phyloP scores from a whole-genome alignment of 345 rosid genomes.

The Melaleuca alternifolia region DNA sequence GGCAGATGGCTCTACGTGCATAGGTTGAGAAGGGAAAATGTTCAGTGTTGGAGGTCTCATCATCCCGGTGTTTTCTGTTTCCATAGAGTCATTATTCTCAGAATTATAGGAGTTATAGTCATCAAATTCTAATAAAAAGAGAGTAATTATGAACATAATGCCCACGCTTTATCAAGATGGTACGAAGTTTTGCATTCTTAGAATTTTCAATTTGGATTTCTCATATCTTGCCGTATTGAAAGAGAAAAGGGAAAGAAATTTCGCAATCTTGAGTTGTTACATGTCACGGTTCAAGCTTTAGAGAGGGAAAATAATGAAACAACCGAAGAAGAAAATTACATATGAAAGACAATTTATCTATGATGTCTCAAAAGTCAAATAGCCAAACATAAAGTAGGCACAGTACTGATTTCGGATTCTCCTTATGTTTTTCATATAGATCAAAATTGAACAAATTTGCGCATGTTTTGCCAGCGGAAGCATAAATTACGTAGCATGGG shows the following conservation, averaged over 20 bases:
- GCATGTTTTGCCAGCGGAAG: not conserved
- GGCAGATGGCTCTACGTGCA: slow-evolving; percentile 65
- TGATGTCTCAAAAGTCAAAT: not conserved
- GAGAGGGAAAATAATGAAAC: not conserved
- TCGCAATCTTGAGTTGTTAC: not conserved
- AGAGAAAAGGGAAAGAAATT: slow-evolving; percentile 1
- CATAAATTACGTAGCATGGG: not conserved
- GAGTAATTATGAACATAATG: not conserved
- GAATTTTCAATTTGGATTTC: not conserved
- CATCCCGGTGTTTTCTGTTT: slow-evolving; percentile 7
- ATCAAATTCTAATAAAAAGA: not conserved
- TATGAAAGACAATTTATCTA: not conserved
- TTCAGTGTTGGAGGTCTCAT: slow-evolving; percentile 95
- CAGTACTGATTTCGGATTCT: not conserved
- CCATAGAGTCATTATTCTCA: not conserved
- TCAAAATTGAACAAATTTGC: not conserved
- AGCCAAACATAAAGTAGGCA: not conserved
- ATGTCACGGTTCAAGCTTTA: not conserved
- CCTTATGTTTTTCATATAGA: not conserved
- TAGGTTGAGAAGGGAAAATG: slow-evolving; percentile 97
- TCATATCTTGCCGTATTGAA: not conserved
- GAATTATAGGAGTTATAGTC: not conserved
- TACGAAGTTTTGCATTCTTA: not conserved
- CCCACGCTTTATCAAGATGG: not conserved
- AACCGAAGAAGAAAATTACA: not conserved